These are phyloP conservation scores for Metroxylon sagu DNA, from an alignment of 176 grass and related monocot genomes.

Conservation along the genomic window DNA sequence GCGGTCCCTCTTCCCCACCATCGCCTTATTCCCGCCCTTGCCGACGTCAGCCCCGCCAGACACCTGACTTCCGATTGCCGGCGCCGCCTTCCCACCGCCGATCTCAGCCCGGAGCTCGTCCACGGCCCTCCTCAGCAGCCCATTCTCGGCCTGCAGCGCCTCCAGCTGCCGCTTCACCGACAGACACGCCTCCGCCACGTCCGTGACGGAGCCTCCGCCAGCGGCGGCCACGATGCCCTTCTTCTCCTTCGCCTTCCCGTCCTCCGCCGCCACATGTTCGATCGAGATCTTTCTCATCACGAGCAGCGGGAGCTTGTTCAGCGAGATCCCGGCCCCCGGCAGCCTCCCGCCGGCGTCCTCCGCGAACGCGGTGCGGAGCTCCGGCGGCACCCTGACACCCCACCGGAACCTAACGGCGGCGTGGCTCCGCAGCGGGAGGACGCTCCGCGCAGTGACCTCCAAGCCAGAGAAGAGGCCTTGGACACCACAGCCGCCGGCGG, in stretches of 20 bases:
- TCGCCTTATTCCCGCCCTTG: neutral
- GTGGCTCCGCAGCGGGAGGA: constrained; percentile 13
- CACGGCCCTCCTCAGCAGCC: neutral
- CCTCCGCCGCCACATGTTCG: neutral
- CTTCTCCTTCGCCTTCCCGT: neutral
- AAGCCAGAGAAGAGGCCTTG: constrained; percentile 2
- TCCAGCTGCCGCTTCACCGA: neutral
- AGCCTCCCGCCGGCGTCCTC: no score
- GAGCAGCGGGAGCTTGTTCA: constrained; percentile 11
- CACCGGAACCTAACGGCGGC: constrained; percentile 19
- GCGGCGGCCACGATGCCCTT: neutral
- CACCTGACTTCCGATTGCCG: constrained; percentile 5
- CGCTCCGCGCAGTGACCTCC: constrained; percentile 8
- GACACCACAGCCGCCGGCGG: neutral
- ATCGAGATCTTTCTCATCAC: constrained; percentile 14
- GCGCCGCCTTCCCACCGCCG: neutral
- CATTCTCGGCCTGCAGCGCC: neutral
- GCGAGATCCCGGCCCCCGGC: neutral
- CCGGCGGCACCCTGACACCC: constrained; percentile 1
- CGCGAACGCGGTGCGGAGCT: constrained; percentile 1
- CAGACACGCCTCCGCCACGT: neutral
- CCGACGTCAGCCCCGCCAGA: neutral
- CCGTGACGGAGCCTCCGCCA: neutral
- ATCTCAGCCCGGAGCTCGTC: constrained; percentile 3
- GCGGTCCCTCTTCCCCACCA: constrained; percentile 14